phyloP scores from a whole-genome alignment of 2,329 filamentous ascomycete genomes.

The Alternaria panax region DNA sequence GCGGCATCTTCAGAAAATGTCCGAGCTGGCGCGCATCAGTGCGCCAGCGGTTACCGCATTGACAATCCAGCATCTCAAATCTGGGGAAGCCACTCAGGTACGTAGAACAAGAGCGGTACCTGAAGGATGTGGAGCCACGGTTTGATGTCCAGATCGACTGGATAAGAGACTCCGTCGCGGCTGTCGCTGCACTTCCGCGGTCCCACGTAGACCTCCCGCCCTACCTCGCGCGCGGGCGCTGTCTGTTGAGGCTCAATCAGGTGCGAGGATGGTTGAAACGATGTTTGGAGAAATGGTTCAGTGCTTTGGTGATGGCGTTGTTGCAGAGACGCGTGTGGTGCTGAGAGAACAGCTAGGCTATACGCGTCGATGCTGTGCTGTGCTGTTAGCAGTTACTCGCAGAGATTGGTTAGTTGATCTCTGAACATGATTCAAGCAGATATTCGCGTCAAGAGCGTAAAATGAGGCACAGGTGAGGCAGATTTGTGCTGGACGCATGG shows the following conservation, averaged over 20 bases:
- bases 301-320: conserved; percentile 32
- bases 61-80: conserved; percentile 33
- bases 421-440: not conserved
- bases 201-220: conserved; percentile 41
- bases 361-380: conserved; percentile 28
- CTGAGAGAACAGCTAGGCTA: conserved; percentile 32
- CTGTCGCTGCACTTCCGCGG: conserved; percentile 41
- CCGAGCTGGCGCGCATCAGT: conserved; percentile 46
- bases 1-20: conserved; percentile 43
- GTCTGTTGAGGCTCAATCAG: conserved; percentile 50
- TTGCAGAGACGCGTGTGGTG: conserved; percentile 27
- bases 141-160: conserved; percentile 37
- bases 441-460: not conserved
- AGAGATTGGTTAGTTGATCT: conserved; percentile 10
- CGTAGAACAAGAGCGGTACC: conserved; percentile 21
- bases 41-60: conserved; percentile 46
- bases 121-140: conserved; percentile 30
- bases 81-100: conserved; percentile 39
- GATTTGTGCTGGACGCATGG: not conserved
- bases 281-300: conserved; percentile 15
- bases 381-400: conserved; percentile 5
- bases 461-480: not conserved
- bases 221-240: conserved; percentile 50
- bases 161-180: conserved; percentile 40
- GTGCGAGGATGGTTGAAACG: conserved; percentile 27